Percentiles rank a stretch among this genome's conserved stretches.
These are phyloP conservation scores for Mercurialis annua DNA, from an alignment of 345 rosid species.

Conservation along the genomic window DNA sequence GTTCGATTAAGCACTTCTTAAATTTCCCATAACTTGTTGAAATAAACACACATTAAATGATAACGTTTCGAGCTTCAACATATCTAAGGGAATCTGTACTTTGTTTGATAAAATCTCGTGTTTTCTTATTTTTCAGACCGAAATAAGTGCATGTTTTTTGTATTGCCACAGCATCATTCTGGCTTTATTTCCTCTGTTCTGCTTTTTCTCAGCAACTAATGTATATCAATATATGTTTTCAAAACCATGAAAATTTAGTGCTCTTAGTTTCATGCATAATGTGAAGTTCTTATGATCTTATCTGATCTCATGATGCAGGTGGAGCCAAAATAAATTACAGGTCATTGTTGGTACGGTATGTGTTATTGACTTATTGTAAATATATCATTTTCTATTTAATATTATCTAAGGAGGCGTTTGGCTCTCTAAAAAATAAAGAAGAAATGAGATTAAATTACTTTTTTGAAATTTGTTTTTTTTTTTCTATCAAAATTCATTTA, in stretches of 20 bases:
- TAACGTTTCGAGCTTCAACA: neutral
- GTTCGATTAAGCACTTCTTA: neutral
- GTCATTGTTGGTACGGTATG: conserved; percentile 98
- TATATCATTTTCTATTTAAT: too few species aligned
- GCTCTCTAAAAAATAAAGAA: too few species aligned
- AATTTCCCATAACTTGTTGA: neutral
- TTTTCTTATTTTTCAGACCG: neutral
- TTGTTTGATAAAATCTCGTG: too few species aligned
- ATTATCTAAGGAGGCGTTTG: too few species aligned
- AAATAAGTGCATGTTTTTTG: neutral
- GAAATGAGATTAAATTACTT: too few species aligned
- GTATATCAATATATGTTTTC: neutral
- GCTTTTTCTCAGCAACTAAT: neutral
- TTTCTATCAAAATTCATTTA: too few species aligned
- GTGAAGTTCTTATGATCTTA: neutral
- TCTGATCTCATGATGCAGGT: conserved; percentile 44
- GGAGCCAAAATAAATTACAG: conserved; percentile 93
- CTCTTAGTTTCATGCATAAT: neutral
- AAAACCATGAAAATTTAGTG: neutral
- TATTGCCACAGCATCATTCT: neutral
- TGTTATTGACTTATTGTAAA: too few species aligned
- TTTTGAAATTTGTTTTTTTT: too few species aligned
- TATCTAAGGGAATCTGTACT: neutral
- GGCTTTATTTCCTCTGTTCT: neutral
- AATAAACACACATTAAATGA: neutral